phyloP scores from a whole-genome alignment of 129 eudicot species.

The Pittosporum tobira region DNA sequence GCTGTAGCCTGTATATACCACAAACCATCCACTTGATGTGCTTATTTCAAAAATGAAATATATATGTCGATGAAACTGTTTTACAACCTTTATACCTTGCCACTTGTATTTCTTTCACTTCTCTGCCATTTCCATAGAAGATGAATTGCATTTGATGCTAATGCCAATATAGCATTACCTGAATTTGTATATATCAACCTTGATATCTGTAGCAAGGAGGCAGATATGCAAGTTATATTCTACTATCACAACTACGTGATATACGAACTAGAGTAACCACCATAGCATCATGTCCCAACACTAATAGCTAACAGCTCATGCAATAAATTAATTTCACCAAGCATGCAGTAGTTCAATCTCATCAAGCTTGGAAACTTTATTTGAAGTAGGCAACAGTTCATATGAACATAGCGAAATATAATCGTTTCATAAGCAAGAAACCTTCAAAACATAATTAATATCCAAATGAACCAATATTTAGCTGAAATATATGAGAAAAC shows the following conservation, averaged over 20 bases:
- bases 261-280: no score
- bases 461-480: background rate
- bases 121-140: constrained; percentile 90
- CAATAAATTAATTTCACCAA: background rate
- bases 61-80: background rate
- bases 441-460: background rate
- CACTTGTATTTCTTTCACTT: constrained; percentile 57
- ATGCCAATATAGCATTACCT: constrained; percentile 69
- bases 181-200: constrained; percentile 87
- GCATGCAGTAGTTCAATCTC: background rate
- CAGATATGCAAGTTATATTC: background rate
- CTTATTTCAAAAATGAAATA: background rate
- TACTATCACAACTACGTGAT: no score
- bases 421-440: background rate
- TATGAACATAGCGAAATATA: background rate
- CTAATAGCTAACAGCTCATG: background rate
- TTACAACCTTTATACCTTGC: constrained; percentile 42
- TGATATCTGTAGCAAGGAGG: constrained; percentile 44
- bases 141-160: constrained; percentile 81
- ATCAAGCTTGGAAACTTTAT: background rate
- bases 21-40: background rate
- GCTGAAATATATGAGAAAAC: no score
- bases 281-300: background rate
- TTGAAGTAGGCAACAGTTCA: background rate
- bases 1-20: constrained; percentile 74